Conservation (phyloP, 2,329 filamentous ascomycete species). For the Colletotrichum cordylinicola region DNA sequence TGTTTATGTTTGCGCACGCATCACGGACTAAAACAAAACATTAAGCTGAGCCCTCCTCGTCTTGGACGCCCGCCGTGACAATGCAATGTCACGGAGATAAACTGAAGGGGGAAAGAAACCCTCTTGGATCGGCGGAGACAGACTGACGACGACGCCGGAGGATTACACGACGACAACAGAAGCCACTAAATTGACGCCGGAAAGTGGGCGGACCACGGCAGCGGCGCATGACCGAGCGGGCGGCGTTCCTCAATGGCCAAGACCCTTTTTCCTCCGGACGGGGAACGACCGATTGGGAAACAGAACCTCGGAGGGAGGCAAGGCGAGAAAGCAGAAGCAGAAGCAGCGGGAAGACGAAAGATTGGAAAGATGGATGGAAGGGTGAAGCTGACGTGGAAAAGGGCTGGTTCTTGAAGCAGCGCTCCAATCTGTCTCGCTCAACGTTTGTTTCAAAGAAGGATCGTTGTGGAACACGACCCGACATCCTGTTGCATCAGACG, state of each 20-base stretch:
- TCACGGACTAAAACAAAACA: background rate
- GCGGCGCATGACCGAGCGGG: constrained; percentile 9
- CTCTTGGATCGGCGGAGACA: background rate
- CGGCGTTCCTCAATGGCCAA: background rate
- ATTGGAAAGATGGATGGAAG: background rate
- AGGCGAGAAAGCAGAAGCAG: background rate
- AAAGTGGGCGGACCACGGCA: constrained; percentile 4
- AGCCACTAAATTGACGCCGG: background rate
- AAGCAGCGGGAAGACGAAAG: background rate
- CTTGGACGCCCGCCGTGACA: background rate
- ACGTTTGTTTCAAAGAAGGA: background rate
- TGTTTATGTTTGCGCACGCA: background rate
- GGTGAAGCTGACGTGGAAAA: background rate
- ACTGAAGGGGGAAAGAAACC: background rate
- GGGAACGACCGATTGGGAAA: background rate
- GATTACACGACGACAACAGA: background rate
- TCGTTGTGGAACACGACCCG: background rate
- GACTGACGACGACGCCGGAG: background rate
- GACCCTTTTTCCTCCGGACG: background rate
- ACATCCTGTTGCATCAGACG: background rate
- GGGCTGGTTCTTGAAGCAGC: background rate
- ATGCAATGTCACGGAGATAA: background rate
- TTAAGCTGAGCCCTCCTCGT: background rate
- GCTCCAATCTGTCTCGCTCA: background rate
- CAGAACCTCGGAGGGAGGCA: background rate